A percentile compares a stretch with the other conserved stretches of the same genome.
These are phyloP conservation scores for Kuraishia molischiana DNA, from an alignment of 805 yeast species.

Conservation along the genomic window DNA sequence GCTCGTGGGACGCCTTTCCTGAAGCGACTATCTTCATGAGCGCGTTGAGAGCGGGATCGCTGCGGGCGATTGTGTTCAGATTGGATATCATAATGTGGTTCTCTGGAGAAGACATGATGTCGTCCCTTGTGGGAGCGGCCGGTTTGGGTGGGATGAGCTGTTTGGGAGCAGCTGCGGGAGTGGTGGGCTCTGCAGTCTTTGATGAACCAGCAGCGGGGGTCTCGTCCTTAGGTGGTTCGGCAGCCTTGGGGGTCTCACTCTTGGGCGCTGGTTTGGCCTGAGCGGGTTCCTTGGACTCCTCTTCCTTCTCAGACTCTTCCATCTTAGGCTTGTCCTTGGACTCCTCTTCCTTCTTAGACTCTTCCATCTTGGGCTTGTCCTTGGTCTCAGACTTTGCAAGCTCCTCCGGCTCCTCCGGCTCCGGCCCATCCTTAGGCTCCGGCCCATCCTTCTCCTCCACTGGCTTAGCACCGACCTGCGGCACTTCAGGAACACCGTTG, in stretches of 20 bases:
- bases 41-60: conserved; percentile 53
- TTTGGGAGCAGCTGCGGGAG: conserved; percentile 6
- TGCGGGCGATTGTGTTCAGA: conserved; percentile 72
- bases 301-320: conserved; percentile 7
- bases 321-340: conserved; percentile 14
- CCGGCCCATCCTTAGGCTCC: conserved; percentile 3
- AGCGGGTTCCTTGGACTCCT: conserved; percentile 5
- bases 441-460: conserved; percentile 5
- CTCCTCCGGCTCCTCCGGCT: conserved; percentile 3
- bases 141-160: conserved; percentile 3
- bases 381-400: conserved; percentile 8
- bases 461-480: not conserved
- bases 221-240: not conserved
- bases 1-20: conserved; percentile 64
- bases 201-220: conserved; percentile 1
- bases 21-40: conserved; percentile 83
- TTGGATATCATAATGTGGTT: conserved; percentile 79
- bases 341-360: conserved; percentile 23
- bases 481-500: conserved; percentile 2
- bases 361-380: conserved; percentile 14
- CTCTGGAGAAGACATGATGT: conserved; percentile 36
- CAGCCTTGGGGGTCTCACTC: conserved; percentile 1
- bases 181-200: conserved; percentile 2
- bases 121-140: conserved; percentile 7
- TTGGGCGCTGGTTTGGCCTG: conserved; percentile 1